Percentiles rank a stretch among this genome's conserved stretches.
phyloP scores from a whole-genome alignment of 1,139 yeast species.

The Sugiyamaella castrensis region DNA sequence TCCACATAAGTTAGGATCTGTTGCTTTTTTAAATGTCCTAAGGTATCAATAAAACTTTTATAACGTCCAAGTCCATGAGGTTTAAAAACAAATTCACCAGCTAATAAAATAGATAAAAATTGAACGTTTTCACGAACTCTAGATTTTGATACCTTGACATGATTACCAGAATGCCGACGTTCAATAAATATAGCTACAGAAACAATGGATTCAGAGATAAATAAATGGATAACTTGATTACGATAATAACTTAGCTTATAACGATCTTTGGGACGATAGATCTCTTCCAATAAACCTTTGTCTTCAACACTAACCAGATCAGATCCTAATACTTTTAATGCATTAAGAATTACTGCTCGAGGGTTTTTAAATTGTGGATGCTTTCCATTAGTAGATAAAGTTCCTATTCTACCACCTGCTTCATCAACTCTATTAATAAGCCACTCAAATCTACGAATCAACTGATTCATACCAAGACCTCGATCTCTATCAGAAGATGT shows the following conservation, averaged over 20 bases:
- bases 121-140: slow-evolving; percentile 33
- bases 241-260: slow-evolving; percentile 45
- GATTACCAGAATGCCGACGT: slow-evolving; percentile 24
- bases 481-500: slow-evolving; percentile 38
- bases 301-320: slow-evolving; percentile 38
- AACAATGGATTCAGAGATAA: slow-evolving; percentile 42
- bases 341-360: slow-evolving; percentile 38
- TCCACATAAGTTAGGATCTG: slow-evolving; percentile 30
- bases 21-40: slow-evolving; percentile 33
- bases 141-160: slow-evolving; percentile 20
- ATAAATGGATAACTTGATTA: slow-evolving; percentile 43
- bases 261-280: slow-evolving; percentile 41
- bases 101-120: slow-evolving; percentile 38
- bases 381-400: slow-evolving; percentile 23
- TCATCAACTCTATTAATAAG: slow-evolving; percentile 37
- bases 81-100: slow-evolving; percentile 43
- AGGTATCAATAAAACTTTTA: slow-evolving; percentile 36
- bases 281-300: slow-evolving; percentile 39
- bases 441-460: slow-evolving; percentile 39
- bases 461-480: slow-evolving; percentile 39
- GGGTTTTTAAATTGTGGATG: slow-evolving; percentile 27
- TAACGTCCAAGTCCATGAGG: slow-evolving; percentile 42
- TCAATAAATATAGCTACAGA: slow-evolving; percentile 39
- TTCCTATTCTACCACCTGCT: slow-evolving; percentile 43
- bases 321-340: slow-evolving; percentile 40